A percentile compares a stretch with the other conserved stretches of the same genome.
Conservation (phyloP, 140 eudicot genomes). For the Oenanthe javanica region DNA sequence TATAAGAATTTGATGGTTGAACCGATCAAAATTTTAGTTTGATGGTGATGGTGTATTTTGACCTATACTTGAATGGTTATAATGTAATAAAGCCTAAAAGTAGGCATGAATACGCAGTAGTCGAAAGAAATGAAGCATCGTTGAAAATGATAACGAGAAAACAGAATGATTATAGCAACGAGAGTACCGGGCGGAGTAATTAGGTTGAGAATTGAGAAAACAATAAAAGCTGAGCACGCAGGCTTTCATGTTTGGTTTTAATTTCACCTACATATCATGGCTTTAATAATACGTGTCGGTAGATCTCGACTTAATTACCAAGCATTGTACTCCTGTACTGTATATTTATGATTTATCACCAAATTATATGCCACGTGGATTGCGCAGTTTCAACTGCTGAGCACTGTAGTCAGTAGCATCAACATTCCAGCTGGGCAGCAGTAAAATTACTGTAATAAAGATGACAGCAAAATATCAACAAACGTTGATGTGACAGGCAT, state of each 20-base stretch:
- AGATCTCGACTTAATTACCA: not conserved
- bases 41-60: no score
- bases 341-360: not conserved
- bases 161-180: not conserved
- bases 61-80: no score
- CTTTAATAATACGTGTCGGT: constrained; percentile 2
- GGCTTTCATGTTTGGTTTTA: not conserved
- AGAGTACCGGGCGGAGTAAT: not conserved
- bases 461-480: not conserved
- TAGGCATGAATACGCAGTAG: no score
- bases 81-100: no score
- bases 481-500: not conserved
- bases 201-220: not conserved
- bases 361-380: not conserved
- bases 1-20: no score
- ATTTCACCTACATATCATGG: not conserved
- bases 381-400: not conserved
- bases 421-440: not conserved
- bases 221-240: not conserved
- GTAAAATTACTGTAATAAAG: not conserved
- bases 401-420: not conserved
- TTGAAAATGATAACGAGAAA: not conserved
- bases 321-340: not conserved
- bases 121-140: not conserved
- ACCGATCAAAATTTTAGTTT: no score